These are phyloP conservation scores for Xylaria digitata DNA, from an alignment of 2,329 filamentous ascomycete genomes.

Conservation along the genomic window DNA sequence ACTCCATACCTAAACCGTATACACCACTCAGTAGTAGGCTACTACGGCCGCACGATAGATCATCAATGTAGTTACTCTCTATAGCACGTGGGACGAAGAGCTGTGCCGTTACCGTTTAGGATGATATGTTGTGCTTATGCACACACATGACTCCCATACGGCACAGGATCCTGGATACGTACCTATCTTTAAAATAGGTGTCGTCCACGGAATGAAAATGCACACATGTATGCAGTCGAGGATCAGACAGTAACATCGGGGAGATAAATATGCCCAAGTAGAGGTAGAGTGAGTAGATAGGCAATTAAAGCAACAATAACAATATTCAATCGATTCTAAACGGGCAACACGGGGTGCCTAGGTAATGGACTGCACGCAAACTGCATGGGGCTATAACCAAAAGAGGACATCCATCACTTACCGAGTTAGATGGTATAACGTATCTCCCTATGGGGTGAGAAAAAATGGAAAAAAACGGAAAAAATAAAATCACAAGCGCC, in stretches of 20 bases:
- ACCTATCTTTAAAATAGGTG: neutral
- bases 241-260: neutral
- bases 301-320: no score
- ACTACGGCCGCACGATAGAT: constrained; percentile 9
- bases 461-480: neutral
- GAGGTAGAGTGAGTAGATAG: no score
- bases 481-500: neutral
- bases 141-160: neutral
- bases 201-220: neutral
- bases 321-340: neutral
- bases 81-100: constrained; percentile 9
- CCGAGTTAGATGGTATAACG: neutral
- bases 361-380: neutral
- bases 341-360: neutral
- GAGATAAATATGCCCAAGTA: neutral
- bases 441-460: neutral
- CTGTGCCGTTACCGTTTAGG: constrained; percentile 8
- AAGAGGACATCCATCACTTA: constrained; percentile 6
- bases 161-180: neutral
- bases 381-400: constrained; percentile 7
- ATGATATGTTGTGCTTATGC: constrained; percentile 14
- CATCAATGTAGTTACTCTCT: neutral
- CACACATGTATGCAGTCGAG: constrained; percentile 10
- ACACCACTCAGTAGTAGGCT: neutral
- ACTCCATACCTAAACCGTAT: neutral